Percentiles rank a stretch among this genome's conserved stretches.
Evolutionary conservation across 2,329 filamentous ascomycete species (phyloP).

Genomic region (Lecanoromycetidae sp.): DNA sequence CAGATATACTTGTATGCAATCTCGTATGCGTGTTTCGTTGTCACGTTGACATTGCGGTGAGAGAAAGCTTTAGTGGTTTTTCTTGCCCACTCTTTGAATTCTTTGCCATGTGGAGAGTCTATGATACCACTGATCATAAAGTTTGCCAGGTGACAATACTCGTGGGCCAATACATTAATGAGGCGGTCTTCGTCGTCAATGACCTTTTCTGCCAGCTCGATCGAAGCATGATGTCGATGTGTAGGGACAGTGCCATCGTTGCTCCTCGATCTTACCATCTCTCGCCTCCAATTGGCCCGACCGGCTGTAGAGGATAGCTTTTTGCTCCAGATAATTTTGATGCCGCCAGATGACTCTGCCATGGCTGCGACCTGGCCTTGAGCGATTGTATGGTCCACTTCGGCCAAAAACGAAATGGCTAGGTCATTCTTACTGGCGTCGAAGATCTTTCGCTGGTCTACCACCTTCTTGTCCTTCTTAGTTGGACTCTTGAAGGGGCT

Average conservation of each 20-base stretch:
- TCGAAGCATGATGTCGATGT: conserved; percentile 54
- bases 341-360: conserved; percentile 42
- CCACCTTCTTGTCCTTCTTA: conserved; percentile 21
- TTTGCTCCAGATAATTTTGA: conserved; percentile 49
- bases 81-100: conserved; percentile 65
- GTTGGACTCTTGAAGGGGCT: conserved; percentile 21
- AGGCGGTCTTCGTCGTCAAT: conserved; percentile 67
- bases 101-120: conserved; percentile 66
- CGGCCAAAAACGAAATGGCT: conserved; percentile 42
- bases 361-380: conserved; percentile 37
- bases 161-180: conserved; percentile 85
- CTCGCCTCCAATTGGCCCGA: conserved; percentile 58
- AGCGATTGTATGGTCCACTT: conserved; percentile 43
- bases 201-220: conserved; percentile 81
- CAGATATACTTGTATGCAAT: conserved; percentile 92
- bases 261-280: conserved; percentile 33
- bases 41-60: conserved; percentile 58
- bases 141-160: conserved; percentile 88
- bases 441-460: conserved; percentile 38
- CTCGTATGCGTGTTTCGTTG: conserved; percentile 77
- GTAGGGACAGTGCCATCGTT: conserved; percentile 17
- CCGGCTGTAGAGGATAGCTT: conserved; percentile 51
- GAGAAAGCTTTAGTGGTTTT: conserved; percentile 47
- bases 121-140: conserved; percentile 73
- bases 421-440: conserved; percentile 41